Evolutionary conservation across 1,284 basidiomycete species (phyloP).

Genomic region (Coniophora puteana): DNA sequence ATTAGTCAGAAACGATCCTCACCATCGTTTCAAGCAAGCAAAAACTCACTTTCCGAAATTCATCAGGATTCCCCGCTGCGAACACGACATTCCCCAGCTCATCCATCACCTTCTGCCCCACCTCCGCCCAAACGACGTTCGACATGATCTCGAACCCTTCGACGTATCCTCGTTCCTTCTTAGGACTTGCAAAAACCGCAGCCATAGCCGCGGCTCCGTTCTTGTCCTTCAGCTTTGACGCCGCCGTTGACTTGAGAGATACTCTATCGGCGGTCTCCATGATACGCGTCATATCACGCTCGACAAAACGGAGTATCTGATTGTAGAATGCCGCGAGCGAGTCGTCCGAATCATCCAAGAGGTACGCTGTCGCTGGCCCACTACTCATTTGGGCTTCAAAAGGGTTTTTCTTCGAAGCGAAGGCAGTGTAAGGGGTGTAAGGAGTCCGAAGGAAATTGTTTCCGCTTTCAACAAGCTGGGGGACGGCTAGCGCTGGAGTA

Average conservation of each 20-base stretch:
- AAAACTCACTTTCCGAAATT: constrained; percentile 76
- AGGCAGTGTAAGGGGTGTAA: constrained; percentile 60
- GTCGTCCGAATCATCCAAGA: constrained; percentile 63
- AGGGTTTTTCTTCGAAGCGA: constrained; percentile 48
- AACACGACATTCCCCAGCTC: constrained; percentile 84
- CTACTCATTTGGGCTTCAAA: constrained; percentile 32
- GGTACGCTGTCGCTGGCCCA: constrained; percentile 30
- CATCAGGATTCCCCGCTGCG: constrained; percentile 85
- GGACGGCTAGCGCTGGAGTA: constrained; percentile 52
- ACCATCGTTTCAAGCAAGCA: constrained; percentile 1
- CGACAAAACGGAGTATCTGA: constrained; percentile 77
- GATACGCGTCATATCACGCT: constrained; percentile 65
- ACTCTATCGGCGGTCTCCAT: constrained; percentile 76
- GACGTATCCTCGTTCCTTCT: background rate
- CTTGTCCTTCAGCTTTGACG: constrained; percentile 4
- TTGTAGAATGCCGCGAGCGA: constrained; percentile 76
- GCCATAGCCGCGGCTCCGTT: constrained; percentile 1
- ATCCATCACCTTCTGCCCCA: constrained; percentile 76
- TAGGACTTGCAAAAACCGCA: no score
- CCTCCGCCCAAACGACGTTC: constrained; percentile 85
- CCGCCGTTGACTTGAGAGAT: constrained; percentile 34
- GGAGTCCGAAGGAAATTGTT: constrained; percentile 67
- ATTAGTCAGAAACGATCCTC: constrained; percentile 10
- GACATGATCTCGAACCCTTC: constrained; percentile 78
- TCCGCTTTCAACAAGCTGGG: constrained; percentile 7